A percentile compares a stretch with the other conserved stretches of the same genome.
Conservation (phyloP, 2,329 filamentous ascomycete species). For the Ophiostoma ulmi region DNA sequence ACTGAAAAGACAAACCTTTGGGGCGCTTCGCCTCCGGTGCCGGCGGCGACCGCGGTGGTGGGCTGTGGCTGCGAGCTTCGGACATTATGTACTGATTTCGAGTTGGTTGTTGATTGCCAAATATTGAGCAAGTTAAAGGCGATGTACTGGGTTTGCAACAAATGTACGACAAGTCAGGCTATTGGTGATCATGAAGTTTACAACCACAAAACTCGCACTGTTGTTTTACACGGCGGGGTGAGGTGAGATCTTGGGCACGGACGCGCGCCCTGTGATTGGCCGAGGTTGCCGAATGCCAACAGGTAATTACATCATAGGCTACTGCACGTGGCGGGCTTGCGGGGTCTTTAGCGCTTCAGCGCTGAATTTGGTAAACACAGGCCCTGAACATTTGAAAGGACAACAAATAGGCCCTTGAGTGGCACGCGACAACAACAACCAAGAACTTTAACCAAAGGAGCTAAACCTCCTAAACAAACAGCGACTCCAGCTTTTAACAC, state of each 20-base stretch:
- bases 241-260: neutral
- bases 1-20: slow-evolving; percentile 38
- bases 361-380: neutral
- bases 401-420: no score
- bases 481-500: neutral
- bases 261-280: neutral
- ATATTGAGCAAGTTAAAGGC: neutral
- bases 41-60: slow-evolving; percentile 38
- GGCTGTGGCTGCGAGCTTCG: neutral
- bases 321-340: neutral
- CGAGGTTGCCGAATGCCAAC: neutral
- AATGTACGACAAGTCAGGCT: neutral
- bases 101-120: neutral
- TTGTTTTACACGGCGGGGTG: slow-evolving; percentile 13
- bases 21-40: slow-evolving; percentile 41
- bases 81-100: slow-evolving; percentile 17
- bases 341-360: neutral
- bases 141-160: neutral
- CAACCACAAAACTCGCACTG: neutral
- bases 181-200: neutral
- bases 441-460: neutral
- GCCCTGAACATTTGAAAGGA: no score
- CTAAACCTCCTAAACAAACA: neutral
- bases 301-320: slow-evolving; percentile 3
- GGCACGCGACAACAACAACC: no score